Base-by-base conservation (phyloP, 164 flowering plant species). In the Houttuynia cordata region DNA sequence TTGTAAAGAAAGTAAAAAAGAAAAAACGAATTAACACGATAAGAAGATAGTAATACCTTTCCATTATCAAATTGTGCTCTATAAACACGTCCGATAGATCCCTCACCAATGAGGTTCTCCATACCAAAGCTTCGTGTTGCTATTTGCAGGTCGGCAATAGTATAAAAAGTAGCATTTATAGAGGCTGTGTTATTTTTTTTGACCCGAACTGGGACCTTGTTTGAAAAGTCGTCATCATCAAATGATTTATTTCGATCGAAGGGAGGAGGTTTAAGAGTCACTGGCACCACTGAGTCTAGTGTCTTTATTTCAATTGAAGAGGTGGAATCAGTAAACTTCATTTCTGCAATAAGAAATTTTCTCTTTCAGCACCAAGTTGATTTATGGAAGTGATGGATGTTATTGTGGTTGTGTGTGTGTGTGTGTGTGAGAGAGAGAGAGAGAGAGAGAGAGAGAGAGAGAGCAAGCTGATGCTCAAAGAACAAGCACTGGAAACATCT, bases 61-160 rank as follows among this genome's bases (percentile, higher is more conserved):
- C 93, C 96, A 74, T 91, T 88, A 62, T 80, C 83, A 76, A 91
- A 84, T 57, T 83, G 88, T 64, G 96, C 97, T 24, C 86, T 90
- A 74, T 85, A 94, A 45, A 91, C 97, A 69, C 97, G 86, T 53
- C 99, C 99, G 67, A 86, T 78, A 57, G 93, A 77, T 40, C 97
- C 99, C 69, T 91, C 97, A 14, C 95, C 95, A 57, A 94, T 73
- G 64, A 91, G 86, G 62, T 83, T 80, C 0, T 91, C 97, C 10
- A 73, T 71, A 73, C 76, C 84, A 71, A 91, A 94, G 74, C 97
- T 94, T 57, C 79, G 81, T 20, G 99, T 94, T 53, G 97, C 97
- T 67, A 88, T 84, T 73, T 94, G 97, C 64, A 94, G 77, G 68
- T 94, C 99, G 25, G 96, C 97, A 68, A 91, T 64, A 21, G 99